Conservation (phyloP, 2,329 filamentous ascomycete species). For the Huntiella bhutanensis region DNA sequence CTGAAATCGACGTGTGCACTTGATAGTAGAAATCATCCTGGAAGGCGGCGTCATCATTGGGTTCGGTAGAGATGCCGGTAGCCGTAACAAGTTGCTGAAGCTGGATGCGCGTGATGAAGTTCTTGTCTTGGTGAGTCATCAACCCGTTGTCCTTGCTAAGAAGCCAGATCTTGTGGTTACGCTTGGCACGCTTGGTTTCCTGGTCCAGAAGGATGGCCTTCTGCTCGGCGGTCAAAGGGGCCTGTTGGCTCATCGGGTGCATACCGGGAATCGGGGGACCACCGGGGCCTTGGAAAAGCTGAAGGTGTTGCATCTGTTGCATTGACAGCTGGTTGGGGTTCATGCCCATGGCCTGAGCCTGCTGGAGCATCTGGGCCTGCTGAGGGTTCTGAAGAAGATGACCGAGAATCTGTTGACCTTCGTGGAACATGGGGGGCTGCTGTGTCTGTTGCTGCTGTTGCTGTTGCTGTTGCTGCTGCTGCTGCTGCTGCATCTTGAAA, state of each 20-base stretch:
- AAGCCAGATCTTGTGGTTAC: slow-evolving; percentile 94
- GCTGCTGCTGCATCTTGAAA: slow-evolving; percentile 17
- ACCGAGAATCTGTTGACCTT: slow-evolving; percentile 27
- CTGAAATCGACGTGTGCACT: slow-evolving; percentile 85
- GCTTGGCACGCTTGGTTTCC: slow-evolving; percentile 85
- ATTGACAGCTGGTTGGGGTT: slow-evolving; percentile 44
- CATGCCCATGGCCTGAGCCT: slow-evolving; percentile 18
- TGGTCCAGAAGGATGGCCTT: slow-evolving; percentile 69
- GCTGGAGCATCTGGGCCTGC: slow-evolving; percentile 19
- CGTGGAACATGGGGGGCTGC: slow-evolving; percentile 13
- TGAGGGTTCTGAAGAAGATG: slow-evolving; percentile 19
- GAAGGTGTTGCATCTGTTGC: slow-evolving; percentile 39
- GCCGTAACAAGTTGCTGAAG: slow-evolving; percentile 88
- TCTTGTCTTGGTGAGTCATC: slow-evolving; percentile 99
- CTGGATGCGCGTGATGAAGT: slow-evolving; percentile 96
- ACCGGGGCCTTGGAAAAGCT: slow-evolving; percentile 18
- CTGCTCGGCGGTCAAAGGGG: slow-evolving; percentile 66
- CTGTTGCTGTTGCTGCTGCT: slow-evolving; percentile 11
- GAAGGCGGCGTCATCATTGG: slow-evolving; percentile 60
- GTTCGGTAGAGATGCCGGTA: slow-evolving; percentile 68
- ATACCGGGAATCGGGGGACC: slow-evolving; percentile 1
- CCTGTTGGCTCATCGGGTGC: slow-evolving; percentile 23
- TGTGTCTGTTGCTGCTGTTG: slow-evolving; percentile 11
- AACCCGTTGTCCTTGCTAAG: slow-evolving; percentile 86
- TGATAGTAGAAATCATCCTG: slow-evolving; percentile 97